Percentiles rank a stretch among this genome's conserved stretches.
These are phyloP conservation scores for Pezicula rhizophila DNA, from an alignment of 2,329 filamentous ascomycete genomes.

Conservation along the genomic window DNA sequence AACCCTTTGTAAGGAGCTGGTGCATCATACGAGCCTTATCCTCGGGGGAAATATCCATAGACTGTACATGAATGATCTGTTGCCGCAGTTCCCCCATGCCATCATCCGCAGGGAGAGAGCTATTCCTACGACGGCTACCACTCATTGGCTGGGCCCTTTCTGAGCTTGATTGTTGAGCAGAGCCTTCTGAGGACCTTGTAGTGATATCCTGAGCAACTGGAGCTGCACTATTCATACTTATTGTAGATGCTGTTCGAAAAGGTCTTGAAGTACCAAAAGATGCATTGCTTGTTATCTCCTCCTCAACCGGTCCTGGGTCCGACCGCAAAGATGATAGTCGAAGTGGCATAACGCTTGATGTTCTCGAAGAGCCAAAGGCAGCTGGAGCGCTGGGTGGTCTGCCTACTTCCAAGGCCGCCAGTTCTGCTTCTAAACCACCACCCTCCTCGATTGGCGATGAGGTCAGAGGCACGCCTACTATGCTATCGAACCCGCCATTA, in stretches of 20 bases:
- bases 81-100: conserved; percentile 64
- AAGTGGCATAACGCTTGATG: conserved; percentile 3
- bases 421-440: conserved; percentile 18
- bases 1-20: conserved; percentile 62
- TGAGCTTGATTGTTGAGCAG: conserved; percentile 18
- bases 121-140: conserved; percentile 14
- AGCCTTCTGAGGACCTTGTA: conserved; percentile 19
- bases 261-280: conserved; percentile 17
- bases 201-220: conserved; percentile 7
- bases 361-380: conserved; percentile 2
- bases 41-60: conserved; percentile 46
- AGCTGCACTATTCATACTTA: conserved; percentile 7
- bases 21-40: conserved; percentile 72
- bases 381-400: conserved; percentile 7
- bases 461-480: conserved; percentile 13
- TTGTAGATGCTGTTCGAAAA: conserved; percentile 17
- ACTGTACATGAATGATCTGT: conserved; percentile 64
- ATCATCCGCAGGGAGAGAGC: conserved; percentile 61
- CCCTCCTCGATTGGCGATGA: conserved; percentile 21
- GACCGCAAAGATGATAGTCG: conserved; percentile 14
- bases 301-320: conserved; percentile 13
- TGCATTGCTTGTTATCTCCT: conserved; percentile 22
- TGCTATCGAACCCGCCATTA: neutral
- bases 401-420: conserved; percentile 9
- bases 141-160: conserved; percentile 9